Evolutionary conservation across 257 asterid species (phyloP).

Genomic region (Nicotiana tomentosiformis): DNA sequence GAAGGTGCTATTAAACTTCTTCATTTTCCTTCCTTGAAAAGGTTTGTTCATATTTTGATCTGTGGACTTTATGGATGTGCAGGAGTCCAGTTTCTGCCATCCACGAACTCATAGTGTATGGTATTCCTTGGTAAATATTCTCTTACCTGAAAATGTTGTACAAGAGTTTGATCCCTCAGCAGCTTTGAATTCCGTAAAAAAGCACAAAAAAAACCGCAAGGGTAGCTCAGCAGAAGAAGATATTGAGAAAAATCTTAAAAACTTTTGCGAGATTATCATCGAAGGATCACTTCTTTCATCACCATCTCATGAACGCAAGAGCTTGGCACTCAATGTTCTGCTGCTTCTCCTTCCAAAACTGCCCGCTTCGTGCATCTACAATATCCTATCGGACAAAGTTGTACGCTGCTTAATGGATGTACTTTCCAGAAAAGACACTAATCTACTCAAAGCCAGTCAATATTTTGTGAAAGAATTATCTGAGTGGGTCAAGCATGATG

Average conservation of each 20-base stretch:
- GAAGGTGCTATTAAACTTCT: slow-evolving; percentile 48
- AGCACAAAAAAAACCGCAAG: slow-evolving; percentile 70
- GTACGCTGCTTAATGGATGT: slow-evolving; percentile 85
- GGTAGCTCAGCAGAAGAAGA: slow-evolving; percentile 65
- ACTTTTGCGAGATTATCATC: slow-evolving; percentile 65
- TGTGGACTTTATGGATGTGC: slow-evolving; percentile 24
- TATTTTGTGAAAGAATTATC: slow-evolving; percentile 69
- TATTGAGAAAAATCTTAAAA: slow-evolving; percentile 47
- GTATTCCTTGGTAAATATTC: slow-evolving; percentile 61
- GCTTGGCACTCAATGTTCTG: slow-evolving; percentile 69
- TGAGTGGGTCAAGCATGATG: slow-evolving; percentile 73
- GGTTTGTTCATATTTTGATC: slow-evolving; percentile 10
- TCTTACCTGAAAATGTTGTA: slow-evolving; percentile 52
- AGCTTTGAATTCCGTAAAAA: slow-evolving; percentile 44
- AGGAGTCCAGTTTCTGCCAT: slow-evolving; percentile 95
- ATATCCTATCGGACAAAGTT: slow-evolving; percentile 62
- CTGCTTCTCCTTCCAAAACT: slow-evolving; percentile 72
- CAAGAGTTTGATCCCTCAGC: slow-evolving; percentile 53
- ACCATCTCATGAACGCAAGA: slow-evolving; percentile 84
- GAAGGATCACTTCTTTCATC: slow-evolving; percentile 83
- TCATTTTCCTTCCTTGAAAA: slow-evolving; percentile 11
- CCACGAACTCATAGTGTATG: slow-evolving; percentile 88
- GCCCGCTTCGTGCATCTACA: slow-evolving; percentile 51
- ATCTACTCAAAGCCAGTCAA: slow-evolving; percentile 85
- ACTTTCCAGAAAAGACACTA: slow-evolving; percentile 74